Evolutionary conservation across 2,329 filamentous ascomycete genomes (phyloP).

Genomic region (Berkeleyomyces basicola): DNA sequence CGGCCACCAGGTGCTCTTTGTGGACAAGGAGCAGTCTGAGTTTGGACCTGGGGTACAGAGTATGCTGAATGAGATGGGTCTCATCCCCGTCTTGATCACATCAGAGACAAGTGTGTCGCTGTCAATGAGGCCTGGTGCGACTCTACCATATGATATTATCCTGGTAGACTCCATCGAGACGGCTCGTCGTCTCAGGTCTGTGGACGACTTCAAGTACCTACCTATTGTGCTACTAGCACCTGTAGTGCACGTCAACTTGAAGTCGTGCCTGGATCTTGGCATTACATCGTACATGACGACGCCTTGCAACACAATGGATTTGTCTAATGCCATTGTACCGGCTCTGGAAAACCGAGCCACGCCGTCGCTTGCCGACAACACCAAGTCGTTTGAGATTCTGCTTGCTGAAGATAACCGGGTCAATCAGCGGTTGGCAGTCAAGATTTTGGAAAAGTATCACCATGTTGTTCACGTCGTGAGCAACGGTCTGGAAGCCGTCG

Average conservation of each 20-base stretch:
- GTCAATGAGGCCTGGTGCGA: conserved; percentile 34
- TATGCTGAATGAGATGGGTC: conserved; percentile 63
- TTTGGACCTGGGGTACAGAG: conserved; percentile 58
- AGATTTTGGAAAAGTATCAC: conserved; percentile 94
- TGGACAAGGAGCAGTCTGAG: conserved; percentile 74
- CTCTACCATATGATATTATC: conserved; percentile 78
- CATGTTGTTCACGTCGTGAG: conserved; percentile 84
- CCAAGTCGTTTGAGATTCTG: conserved; percentile 86
- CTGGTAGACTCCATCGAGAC: conserved; percentile 89
- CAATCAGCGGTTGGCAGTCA: conserved; percentile 88
- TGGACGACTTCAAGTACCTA: conserved; percentile 95
- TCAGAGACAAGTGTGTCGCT: conserved; percentile 50
- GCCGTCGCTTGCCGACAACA: conserved; percentile 81
- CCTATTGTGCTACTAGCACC: conserved; percentile 87
- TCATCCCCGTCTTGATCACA: conserved; percentile 71
- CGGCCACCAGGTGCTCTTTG: conserved; percentile 81
- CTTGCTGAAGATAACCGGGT: conserved; percentile 95
- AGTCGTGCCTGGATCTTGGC: conserved; percentile 82
- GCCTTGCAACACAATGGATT: conserved; percentile 80
- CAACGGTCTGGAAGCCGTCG: conserved; percentile 84
- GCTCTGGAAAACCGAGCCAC: conserved; percentile 86
- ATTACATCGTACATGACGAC: conserved; percentile 99
- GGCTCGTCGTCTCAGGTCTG: conserved; percentile 65
- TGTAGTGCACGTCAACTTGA: conserved; percentile 76
- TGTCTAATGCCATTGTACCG: conserved; percentile 91